Conservation (phyloP, 495 filamentous ascomycete genomes). For the Ramalina peruviana region DNA sequence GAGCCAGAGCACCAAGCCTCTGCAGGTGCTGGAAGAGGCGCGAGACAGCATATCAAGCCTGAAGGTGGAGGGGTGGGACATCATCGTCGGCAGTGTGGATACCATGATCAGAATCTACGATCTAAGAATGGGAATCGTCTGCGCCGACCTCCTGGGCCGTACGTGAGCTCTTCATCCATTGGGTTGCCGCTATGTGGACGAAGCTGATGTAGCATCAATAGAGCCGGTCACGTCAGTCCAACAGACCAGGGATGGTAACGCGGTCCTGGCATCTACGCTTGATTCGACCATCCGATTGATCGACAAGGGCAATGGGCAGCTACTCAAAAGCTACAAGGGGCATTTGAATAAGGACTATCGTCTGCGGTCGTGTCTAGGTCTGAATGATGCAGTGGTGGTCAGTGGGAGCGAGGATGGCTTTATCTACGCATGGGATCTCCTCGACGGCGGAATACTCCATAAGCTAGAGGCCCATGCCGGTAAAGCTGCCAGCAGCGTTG, state of each 20-base stretch:
- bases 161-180: constrained; percentile 19
- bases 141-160: constrained; percentile 57
- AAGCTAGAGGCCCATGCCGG: constrained; percentile 43
- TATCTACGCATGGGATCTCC: constrained; percentile 81
- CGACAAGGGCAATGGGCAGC: constrained; percentile 59
- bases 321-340: constrained; percentile 57
- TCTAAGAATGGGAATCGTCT: constrained; percentile 61
- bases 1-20: constrained; percentile 45
- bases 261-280: constrained; percentile 58
- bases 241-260: constrained; percentile 56
- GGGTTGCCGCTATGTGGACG: background rate
- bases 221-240: constrained; percentile 50
- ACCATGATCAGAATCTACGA: constrained; percentile 76
- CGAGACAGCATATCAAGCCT: constrained; percentile 53
- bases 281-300: constrained; percentile 70
- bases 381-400: constrained; percentile 62
- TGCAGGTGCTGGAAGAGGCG: constrained; percentile 69
- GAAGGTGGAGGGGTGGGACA: constrained; percentile 38
- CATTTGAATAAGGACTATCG: constrained; percentile 56
- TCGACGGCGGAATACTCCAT: constrained; percentile 55
- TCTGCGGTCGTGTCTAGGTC: constrained; percentile 56
- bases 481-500: constrained; percentile 48
- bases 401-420: constrained; percentile 69
- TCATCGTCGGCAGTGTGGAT: constrained; percentile 70
- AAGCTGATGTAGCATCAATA: constrained; percentile 4